Base-by-base conservation (phyloP, 257 asterid species). In the Solanum pinnatisectum region DNA sequence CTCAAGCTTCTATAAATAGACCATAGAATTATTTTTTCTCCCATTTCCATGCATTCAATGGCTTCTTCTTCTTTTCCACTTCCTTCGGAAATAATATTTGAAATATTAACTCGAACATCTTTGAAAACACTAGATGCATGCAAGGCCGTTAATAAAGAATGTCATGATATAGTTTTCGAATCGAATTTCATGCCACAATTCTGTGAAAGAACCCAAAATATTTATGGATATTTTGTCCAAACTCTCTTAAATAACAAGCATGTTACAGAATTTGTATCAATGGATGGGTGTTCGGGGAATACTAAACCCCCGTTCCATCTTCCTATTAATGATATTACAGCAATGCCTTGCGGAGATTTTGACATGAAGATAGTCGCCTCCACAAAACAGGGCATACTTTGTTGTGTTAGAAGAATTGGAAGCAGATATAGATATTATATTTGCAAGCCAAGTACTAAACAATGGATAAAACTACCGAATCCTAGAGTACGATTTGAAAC, bases 391-490 rank as follows among this genome's bases (percentile, higher is more conserved):
- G 91, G 89, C 10, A 71, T 87, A 3, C 20, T 87, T 22, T 89
- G 87, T n/a, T 89, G 89, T 33, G 59, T 78, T 18, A 68, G 89
- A 33, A 39, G 22, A 65, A 65, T 25, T 0, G 30, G 13, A 8
- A 23, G 5, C 1, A 10, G 33, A 1, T 6, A 35, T 1, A 83
- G 82, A 4, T 89, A 81, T 10, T 65, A 82, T n/a, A 49, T 87
- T 0, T 37, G 87, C 16, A 87, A 86, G 44, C 86, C 89, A 5
- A 71, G 37, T 37, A 89, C 91, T 3, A 70, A 63, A 22, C 91
- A 89, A 27, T 83, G 85, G 91, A 84, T 20, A 4, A 40, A 35
- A 2, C 39, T 89, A 44, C 89, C 89, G 12, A 83, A 89, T 56
- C 88, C 89, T 2, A 89, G 63, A 68, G 40, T n/a, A 7, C 65